phyloP scores from a whole-genome alignment of 2,329 filamentous ascomycete genomes.

The Diaporthe vexans region DNA sequence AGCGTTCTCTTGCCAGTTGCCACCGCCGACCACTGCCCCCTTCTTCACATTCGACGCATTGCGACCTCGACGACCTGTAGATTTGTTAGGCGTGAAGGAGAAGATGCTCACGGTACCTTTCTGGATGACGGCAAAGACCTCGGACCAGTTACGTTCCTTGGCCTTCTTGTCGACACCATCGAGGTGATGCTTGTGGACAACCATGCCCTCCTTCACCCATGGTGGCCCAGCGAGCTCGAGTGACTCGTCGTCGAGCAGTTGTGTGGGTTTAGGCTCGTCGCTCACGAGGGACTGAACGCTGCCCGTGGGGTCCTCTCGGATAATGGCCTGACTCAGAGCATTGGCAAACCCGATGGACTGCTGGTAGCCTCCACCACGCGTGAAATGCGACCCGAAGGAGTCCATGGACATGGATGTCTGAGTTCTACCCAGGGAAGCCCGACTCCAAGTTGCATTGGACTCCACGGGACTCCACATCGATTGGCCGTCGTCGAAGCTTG shows the following conservation, averaged over 20 bases:
- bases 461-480: constrained; percentile 89
- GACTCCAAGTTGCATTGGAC: constrained; percentile 96
- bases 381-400: constrained; percentile 84
- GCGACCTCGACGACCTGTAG: constrained; percentile 67
- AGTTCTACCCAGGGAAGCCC: constrained; percentile 90
- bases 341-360: constrained; percentile 98
- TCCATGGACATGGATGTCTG: constrained; percentile 94
- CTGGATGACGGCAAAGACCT: constrained; percentile 96
- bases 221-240: constrained; percentile 94
- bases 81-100: constrained; percentile 89
- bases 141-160: constrained; percentile 93
- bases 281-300: constrained; percentile 66
- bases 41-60: constrained; percentile 63
- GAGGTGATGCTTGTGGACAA: constrained; percentile 96
- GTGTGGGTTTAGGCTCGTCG: constrained; percentile 70
- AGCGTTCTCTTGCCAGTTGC: constrained; percentile 98
- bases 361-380: constrained; percentile 83
- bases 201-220: constrained; percentile 96
- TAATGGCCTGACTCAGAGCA: constrained; percentile 95
- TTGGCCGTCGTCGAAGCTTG: constrained; percentile 91
- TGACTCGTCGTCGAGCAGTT: constrained; percentile 90
- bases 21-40: constrained; percentile 85
- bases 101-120: constrained; percentile 96
- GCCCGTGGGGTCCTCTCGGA: constrained; percentile 81
- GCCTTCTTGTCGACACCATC: constrained; percentile 92